Conservation (phyloP, 2,329 filamentous ascomycete species). For the Botrytis tulipae region DNA sequence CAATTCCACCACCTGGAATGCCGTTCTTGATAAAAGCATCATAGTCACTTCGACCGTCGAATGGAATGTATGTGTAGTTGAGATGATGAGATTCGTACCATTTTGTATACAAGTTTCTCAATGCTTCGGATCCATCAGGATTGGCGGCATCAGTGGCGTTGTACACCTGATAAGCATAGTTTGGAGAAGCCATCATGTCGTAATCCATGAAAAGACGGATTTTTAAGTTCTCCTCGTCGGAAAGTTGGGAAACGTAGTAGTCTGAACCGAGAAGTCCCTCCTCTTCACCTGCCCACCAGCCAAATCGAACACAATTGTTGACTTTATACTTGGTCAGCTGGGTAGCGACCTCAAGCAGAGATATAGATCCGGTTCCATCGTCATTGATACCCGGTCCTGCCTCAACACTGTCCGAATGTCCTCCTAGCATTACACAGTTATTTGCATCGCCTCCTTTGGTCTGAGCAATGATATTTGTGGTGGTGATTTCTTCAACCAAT, state of each 20-base stretch:
- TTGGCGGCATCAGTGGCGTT: constrained; percentile 68
- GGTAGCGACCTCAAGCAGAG: constrained; percentile 60
- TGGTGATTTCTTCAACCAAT: constrained; percentile 45
- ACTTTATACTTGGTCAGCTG: constrained; percentile 57
- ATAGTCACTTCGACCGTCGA: constrained; percentile 79
- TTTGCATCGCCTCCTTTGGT: constrained; percentile 57
- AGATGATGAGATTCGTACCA: constrained; percentile 63
- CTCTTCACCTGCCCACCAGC: constrained; percentile 68
- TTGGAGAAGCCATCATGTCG: constrained; percentile 67
- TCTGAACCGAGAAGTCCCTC: constrained; percentile 63
- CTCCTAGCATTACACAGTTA: constrained; percentile 65
- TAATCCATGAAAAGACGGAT: constrained; percentile 69
- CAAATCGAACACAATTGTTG: constrained; percentile 65
- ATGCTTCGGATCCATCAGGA: constrained; percentile 68
- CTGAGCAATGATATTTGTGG: constrained; percentile 60
- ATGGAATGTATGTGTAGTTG: constrained; percentile 68
- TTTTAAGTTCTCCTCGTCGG: constrained; percentile 57
- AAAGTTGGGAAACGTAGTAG: constrained; percentile 57
- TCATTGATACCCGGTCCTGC: constrained; percentile 55
- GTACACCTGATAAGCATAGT: constrained; percentile 68
- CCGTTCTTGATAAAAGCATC: constrained; percentile 71
- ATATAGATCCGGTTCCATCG: constrained; percentile 43
- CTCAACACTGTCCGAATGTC: constrained; percentile 60
- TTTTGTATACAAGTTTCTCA: constrained; percentile 64
- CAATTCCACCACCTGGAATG: constrained; percentile 73